Percentiles rank a stretch among this genome's conserved stretches.
These are phyloP conservation scores for Euphrasia confusa DNA, from an alignment of 257 asterid species.

Conservation along the genomic window DNA sequence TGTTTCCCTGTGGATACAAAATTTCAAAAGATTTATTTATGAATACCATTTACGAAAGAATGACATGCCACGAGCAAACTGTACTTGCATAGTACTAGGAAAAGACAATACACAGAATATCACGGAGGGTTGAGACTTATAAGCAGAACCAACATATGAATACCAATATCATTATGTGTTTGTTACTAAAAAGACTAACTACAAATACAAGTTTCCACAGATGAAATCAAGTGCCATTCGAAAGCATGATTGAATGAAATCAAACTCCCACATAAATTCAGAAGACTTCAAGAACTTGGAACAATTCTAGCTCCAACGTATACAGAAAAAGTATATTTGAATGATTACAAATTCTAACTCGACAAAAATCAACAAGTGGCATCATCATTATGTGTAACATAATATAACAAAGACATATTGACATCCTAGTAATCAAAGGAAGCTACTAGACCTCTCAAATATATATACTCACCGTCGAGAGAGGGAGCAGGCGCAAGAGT, in stretches of 20 bases:
- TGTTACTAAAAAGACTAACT: not conserved
- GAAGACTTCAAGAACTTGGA: not conserved
- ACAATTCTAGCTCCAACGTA: too few relatives aligned
- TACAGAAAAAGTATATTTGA: not conserved
- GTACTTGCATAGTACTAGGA: not conserved
- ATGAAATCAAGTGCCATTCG: conserved; percentile 11
- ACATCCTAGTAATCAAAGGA: conserved; percentile 5
- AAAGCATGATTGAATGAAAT: not conserved
- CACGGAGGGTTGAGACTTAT: not conserved
- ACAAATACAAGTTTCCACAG: conserved; percentile 6
- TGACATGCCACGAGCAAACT: not conserved
- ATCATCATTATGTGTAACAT: not conserved
- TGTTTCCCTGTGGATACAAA: conserved; percentile 63
- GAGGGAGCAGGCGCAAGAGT: conserved; percentile 96
- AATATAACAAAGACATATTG: not conserved
- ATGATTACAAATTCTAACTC: conserved; percentile 11
- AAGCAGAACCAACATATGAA: not conserved
- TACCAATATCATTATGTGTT: not conserved
- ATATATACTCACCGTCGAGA: conserved; percentile 61
- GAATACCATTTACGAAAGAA: not conserved
- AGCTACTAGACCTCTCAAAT: conserved; percentile 5
- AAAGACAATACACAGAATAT: not conserved
- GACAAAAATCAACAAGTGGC: conserved; percentile 19
- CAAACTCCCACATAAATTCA: not conserved
- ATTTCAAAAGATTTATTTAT: conserved; percentile 15